Percentiles rank a stretch among this genome's conserved stretches.
phyloP scores from a whole-genome alignment of 2,329 filamentous ascomycete genomes.

The Fusarium paranaense region DNA sequence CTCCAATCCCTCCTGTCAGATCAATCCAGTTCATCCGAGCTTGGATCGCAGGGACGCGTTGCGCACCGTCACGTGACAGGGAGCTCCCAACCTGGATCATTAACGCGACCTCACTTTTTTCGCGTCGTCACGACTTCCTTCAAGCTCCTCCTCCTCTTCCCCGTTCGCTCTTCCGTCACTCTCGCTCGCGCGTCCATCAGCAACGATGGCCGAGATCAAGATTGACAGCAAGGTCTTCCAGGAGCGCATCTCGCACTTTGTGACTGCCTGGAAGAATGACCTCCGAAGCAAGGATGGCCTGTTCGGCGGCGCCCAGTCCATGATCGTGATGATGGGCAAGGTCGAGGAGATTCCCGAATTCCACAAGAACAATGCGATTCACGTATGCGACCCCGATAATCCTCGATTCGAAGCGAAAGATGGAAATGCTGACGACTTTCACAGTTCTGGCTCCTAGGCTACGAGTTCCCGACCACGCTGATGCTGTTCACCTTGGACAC shows the following conservation, averaged over 20 bases:
- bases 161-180: conserved; percentile 39
- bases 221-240: conserved; percentile 96
- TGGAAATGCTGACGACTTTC: conserved; percentile 30
- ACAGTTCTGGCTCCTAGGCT: conserved; percentile 97
- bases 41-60: conserved; percentile 44
- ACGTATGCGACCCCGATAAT: conserved; percentile 68
- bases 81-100: conserved; percentile 47
- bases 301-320: conserved; percentile 88
- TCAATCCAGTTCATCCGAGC: conserved; percentile 11
- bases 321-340: conserved; percentile 94
- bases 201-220: conserved; percentile 82
- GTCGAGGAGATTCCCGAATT: conserved; percentile 89
- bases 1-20: background rate
- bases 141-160: conserved; percentile 38
- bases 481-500: conserved; percentile 91
- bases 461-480: conserved; percentile 96
- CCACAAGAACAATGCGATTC: conserved; percentile 96
- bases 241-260: conserved; percentile 88
- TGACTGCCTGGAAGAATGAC: conserved; percentile 95
- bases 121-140: conserved; percentile 49
- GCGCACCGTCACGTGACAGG: conserved; percentile 50
- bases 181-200: conserved; percentile 48
- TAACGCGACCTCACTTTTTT: conserved; percentile 58
- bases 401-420: background rate
- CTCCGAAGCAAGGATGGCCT: conserved; percentile 87